A percentile compares a stretch with the other conserved stretches of the same genome.
Evolutionary conservation across 1,139 yeast species (phyloP).

Genomic region (Suhomyces wounanorum): DNA sequence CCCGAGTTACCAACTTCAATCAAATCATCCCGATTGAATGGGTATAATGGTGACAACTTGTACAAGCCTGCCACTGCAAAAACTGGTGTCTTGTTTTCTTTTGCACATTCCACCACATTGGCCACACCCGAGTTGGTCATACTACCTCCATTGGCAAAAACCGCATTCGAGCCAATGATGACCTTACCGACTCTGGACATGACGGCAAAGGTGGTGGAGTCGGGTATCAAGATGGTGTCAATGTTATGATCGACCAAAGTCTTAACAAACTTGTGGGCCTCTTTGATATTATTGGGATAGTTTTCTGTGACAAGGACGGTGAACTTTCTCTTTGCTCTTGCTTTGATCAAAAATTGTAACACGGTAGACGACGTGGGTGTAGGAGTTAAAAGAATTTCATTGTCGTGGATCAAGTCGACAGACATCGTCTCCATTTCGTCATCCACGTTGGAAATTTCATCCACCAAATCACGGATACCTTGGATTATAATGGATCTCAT

Average conservation of each 20-base stretch:
- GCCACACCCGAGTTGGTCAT: conserved; percentile 89
- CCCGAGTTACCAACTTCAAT: conserved; percentile 95
- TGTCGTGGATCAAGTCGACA: conserved; percentile 90
- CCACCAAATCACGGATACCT: conserved; percentile 90
- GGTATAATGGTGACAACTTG: conserved; percentile 90
- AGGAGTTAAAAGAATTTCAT: conserved; percentile 87
- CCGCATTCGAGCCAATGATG: conserved; percentile 86
- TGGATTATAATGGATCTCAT: conserved; percentile 88
- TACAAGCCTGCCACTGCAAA: conserved; percentile 93
- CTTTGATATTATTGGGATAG: conserved; percentile 80
- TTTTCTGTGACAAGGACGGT: conserved; percentile 91
- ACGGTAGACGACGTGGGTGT: conserved; percentile 93
- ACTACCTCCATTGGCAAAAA: conserved; percentile 95
- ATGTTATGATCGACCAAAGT: conserved; percentile 82
- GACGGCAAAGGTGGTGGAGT: conserved; percentile 87
- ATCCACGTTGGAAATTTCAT: conserved; percentile 86
- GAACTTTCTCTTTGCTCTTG: conserved; percentile 86
- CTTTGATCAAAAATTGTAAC: conserved; percentile 79
- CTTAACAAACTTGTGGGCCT: conserved; percentile 79
- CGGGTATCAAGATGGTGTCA: conserved; percentile 90
- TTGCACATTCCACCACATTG: conserved; percentile 93
- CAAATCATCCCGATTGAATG: conserved; percentile 84
- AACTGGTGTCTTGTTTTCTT: conserved; percentile 92
- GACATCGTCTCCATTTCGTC: conserved; percentile 91
- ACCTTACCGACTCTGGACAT: conserved; percentile 98